Percentiles rank a stretch among this genome's conserved stretches.
Evolutionary conservation across 768 basidiomycete genomes (phyloP).

Genomic region (Dacryopinax primogenitus): DNA sequence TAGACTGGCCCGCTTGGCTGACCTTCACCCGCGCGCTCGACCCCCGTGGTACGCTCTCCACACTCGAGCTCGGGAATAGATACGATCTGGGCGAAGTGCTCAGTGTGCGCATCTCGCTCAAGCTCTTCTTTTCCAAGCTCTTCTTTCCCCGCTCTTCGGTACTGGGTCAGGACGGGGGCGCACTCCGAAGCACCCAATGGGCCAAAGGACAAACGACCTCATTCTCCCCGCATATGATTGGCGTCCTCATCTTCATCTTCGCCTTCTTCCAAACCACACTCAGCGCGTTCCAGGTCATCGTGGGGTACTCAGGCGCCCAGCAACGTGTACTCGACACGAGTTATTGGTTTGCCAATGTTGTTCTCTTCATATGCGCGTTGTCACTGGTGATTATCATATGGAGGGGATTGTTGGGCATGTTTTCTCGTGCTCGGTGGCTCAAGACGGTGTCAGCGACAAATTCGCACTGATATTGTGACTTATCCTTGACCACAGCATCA

Average conservation of each 20-base stretch:
- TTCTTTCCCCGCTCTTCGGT: too few species aligned
- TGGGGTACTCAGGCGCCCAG: background rate
- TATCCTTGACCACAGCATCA: too few species aligned
- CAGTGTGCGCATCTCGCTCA: background rate
- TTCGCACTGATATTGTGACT: too few species aligned
- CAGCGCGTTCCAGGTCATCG: background rate
- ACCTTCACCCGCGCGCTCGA: background rate
- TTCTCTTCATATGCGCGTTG: background rate
- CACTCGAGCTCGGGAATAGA: background rate
- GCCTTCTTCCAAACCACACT: background rate
- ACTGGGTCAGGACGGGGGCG: background rate
- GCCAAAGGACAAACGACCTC: too few species aligned
- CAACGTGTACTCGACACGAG: background rate
- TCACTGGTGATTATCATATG: background rate
- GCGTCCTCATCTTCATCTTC: background rate
- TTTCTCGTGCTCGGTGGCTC: too few species aligned
- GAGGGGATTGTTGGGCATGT: too few species aligned
- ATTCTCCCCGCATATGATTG: background rate
- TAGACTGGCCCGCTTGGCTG: background rate
- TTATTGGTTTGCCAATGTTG: background rate
- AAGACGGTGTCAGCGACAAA: too few species aligned
- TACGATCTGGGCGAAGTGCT: background rate
- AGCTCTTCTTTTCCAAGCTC: background rate
- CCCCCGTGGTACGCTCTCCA: background rate
- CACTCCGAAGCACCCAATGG: background rate